Percentiles rank a stretch among this genome's conserved stretches.
Evolutionary conservation across 352 stramenopile species (phyloP).

Genomic region (Globisporangium nagaii): DNA sequence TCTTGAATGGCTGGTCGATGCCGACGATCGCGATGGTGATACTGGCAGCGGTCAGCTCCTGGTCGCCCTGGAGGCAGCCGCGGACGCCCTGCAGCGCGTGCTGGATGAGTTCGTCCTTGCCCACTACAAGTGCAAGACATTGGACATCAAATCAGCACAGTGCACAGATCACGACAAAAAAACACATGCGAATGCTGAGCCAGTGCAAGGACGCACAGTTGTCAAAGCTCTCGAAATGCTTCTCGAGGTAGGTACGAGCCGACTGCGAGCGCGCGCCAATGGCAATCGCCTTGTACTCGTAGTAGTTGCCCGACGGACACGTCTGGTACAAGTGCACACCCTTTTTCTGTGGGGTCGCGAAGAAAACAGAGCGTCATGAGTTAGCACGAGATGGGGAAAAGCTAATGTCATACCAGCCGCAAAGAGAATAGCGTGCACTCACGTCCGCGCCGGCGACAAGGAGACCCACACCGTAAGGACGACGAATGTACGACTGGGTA

Average conservation of each 20-base stretch:
- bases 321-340: constrained; percentile 98
- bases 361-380: too few species aligned
- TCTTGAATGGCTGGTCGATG: constrained; percentile 89
- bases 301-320: constrained; percentile 98
- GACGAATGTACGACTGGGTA: constrained; percentile 98
- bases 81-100: constrained; percentile 96
- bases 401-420: too few species aligned
- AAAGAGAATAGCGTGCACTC: constrained; percentile 22
- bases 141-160: not conserved
- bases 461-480: constrained; percentile 98
- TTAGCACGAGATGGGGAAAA: too few species aligned
- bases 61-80: constrained; percentile 94
- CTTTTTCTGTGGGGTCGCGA: constrained; percentile 81
- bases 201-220: constrained; percentile 48
- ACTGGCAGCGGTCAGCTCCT: constrained; percentile 93
- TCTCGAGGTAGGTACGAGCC: constrained; percentile 98
- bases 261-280: constrained; percentile 97
- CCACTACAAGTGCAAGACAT: constrained; percentile 31
- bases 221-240: constrained; percentile 95
- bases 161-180: not conserved
- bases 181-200: not conserved
- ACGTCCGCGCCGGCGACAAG: constrained; percentile 91
- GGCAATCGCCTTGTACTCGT: constrained; percentile 97
- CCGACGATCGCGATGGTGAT: constrained; percentile 93
- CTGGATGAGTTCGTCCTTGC: constrained; percentile 96